phyloP scores from a whole-genome alignment of 768 basidiomycete genomes.

The Dentipellis fragilis region DNA sequence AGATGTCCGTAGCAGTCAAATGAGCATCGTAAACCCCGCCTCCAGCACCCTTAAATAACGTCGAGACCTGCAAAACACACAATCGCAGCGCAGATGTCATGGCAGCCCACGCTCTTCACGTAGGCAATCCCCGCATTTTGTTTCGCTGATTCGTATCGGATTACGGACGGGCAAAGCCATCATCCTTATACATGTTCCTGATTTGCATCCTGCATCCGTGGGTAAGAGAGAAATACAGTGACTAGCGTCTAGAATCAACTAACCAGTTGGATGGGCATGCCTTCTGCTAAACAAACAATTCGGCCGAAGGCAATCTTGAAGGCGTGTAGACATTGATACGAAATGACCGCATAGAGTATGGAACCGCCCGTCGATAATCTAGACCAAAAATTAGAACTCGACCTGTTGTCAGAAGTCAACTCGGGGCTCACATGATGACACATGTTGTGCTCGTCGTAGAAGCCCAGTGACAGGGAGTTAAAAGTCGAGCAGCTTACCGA shows the following conservation, averaged over 20 bases:
- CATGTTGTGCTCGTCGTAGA: conserved; percentile 7
- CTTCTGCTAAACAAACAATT: conserved; percentile 17
- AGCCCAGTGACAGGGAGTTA: background rate
- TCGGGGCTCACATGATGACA: conserved; percentile 13
- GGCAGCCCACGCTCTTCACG: background rate
- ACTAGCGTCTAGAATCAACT: background rate
- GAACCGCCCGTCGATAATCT: conserved; percentile 19
- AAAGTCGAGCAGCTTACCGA: background rate
- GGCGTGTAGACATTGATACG: conserved; percentile 17
- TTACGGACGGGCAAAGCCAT: conserved; percentile 17
- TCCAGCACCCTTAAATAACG: background rate
- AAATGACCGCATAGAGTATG: conserved; percentile 17
- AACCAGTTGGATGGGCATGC: conserved; percentile 13
- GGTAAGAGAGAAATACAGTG: background rate
- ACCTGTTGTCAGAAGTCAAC: background rate
- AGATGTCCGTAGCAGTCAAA: too few species aligned
- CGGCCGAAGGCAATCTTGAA: conserved; percentile 15
- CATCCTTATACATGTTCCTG: conserved; percentile 12
- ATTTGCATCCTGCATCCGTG: conserved; percentile 4
- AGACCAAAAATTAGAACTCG: background rate
- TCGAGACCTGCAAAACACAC: background rate
- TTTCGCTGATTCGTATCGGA: conserved; percentile 18
- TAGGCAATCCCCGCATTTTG: conserved; percentile 12
- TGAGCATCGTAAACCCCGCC: background rate
- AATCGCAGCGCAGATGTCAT: background rate